phyloP scores from a whole-genome alignment of 225 moss, liverwort and hornwort genomes.

The Physcomitrellopsis africana region DNA sequence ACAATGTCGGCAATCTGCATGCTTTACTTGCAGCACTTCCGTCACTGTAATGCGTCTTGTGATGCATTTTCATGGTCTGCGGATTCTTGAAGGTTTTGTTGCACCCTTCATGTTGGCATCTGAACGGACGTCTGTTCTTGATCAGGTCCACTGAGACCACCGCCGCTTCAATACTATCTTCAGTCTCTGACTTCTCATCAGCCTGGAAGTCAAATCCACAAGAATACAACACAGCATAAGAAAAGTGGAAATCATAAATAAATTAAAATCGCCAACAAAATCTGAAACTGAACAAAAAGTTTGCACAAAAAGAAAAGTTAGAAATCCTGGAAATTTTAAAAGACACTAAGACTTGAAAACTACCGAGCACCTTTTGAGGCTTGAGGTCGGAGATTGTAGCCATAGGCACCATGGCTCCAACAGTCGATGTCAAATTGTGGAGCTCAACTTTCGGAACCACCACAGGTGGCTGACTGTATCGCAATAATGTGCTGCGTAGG shows the following conservation, averaged over 20 bases:
- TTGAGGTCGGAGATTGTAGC: background rate
- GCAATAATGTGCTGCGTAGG: constrained; percentile 29
- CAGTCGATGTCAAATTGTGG: constrained; percentile 33
- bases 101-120: constrained; percentile 49
- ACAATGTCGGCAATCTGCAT: constrained; percentile 26
- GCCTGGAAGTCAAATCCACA: constrained; percentile 12
- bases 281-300: too few species aligned
- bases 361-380: constrained; percentile 14
- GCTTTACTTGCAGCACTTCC: constrained; percentile 40
- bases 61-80: constrained; percentile 73
- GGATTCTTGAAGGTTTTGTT: constrained; percentile 67
- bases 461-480: constrained; percentile 29
- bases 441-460: constrained; percentile 40
- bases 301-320: too few species aligned
- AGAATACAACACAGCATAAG: too few species aligned
- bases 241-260: too few species aligned
- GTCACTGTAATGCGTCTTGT: constrained; percentile 60
- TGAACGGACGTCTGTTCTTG: constrained; percentile 56
- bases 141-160: constrained; percentile 60
- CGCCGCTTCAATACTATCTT: constrained; percentile 61
- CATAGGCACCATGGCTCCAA: constrained; percentile 3
- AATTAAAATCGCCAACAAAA: background rate
- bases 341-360: too few species aligned
- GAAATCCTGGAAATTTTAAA: too few species aligned
- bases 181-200: constrained; percentile 47